phyloP scores from a whole-genome alignment of 257 asterid genomes.

The Solanum chilense region DNA sequence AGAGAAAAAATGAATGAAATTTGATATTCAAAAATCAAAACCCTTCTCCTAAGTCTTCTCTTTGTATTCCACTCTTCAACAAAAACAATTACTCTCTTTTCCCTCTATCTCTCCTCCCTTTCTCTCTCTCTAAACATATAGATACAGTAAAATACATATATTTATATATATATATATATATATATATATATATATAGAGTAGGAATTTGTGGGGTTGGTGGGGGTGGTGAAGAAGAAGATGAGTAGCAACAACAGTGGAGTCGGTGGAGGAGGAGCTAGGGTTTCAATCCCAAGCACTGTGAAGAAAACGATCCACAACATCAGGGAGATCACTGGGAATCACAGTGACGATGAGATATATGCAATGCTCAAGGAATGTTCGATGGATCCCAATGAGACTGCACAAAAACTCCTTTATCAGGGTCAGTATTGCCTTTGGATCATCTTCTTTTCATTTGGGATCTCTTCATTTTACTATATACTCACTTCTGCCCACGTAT shows the following conservation, averaged over 20 bases:
- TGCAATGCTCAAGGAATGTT: slow-evolving; percentile 79
- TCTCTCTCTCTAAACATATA: not conserved
- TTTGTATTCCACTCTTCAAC: not conserved
- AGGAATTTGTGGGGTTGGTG: slow-evolving; percentile 16
- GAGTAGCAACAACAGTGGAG: slow-evolving; percentile 40
- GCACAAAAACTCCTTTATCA: slow-evolving; percentile 73
- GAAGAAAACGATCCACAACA: slow-evolving; percentile 66
- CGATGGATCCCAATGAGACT: slow-evolving; percentile 97
- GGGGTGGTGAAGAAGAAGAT: slow-evolving; percentile 27
- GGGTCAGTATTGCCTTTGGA: slow-evolving; percentile 24
- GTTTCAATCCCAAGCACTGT: slow-evolving; percentile 70
- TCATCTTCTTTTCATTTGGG: slow-evolving; percentile 28
- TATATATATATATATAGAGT: not conserved
- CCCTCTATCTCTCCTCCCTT: not conserved
- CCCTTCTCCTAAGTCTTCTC: slow-evolving; percentile 2
- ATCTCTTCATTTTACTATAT: slow-evolving; percentile 3
- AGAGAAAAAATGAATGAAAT: not conserved
- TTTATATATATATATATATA: too few relatives aligned
- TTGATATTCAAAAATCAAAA: not conserved
- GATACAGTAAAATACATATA: not conserved
- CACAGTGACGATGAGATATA: slow-evolving; percentile 92
- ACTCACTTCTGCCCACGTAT: not conserved
- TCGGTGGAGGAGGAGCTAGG: slow-evolving; percentile 24
- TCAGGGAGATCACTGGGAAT: slow-evolving; percentile 81
- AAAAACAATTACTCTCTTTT: not conserved